Conservation (phyloP, 1,139 yeast species). For the Nakaseomyces nivariensis region DNA sequence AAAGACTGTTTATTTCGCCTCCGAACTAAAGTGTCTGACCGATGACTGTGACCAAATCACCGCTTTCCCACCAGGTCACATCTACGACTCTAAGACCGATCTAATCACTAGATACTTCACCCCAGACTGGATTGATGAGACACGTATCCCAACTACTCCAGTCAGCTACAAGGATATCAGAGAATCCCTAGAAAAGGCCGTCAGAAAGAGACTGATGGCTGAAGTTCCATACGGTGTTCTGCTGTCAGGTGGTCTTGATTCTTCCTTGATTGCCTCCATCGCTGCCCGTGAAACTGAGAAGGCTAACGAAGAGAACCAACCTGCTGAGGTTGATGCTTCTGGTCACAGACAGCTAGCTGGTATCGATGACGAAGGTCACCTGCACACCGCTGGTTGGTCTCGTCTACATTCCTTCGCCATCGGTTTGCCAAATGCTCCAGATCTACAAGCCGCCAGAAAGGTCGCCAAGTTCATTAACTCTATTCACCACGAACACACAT, state of each 20-base stretch:
- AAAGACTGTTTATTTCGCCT: constrained; percentile 75
- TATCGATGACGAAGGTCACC: constrained; percentile 77
- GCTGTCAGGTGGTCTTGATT: constrained; percentile 93
- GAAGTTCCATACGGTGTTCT: constrained; percentile 98
- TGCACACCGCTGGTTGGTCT: constrained; percentile 72
- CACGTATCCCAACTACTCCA: constrained; percentile 59
- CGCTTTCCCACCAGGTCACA: constrained; percentile 98
- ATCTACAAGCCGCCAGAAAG: constrained; percentile 88
- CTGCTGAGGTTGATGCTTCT: constrained; percentile 33
- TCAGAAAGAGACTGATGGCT: constrained; percentile 97
- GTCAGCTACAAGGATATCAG: constrained; percentile 67
- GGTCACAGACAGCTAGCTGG: constrained; percentile 63
- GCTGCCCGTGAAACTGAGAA: constrained; percentile 91
- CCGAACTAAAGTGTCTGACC: constrained; percentile 85
- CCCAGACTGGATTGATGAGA: constrained; percentile 91
- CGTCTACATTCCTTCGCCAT: constrained; percentile 91
- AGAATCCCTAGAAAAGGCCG: constrained; percentile 81
- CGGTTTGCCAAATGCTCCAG: constrained; percentile 98
- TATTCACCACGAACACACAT: constrained; percentile 94
- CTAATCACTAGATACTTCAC: constrained; percentile 74
- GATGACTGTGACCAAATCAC: constrained; percentile 88
- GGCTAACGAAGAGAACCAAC: constrained; percentile 45
- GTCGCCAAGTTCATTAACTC: constrained; percentile 95
- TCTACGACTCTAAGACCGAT: constrained; percentile 86
- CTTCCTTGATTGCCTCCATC: constrained; percentile 90